These are phyloP conservation scores for Cladosporium sp. DNA, from an alignment of 2,329 filamentous ascomycete genomes.

Conservation along the genomic window DNA sequence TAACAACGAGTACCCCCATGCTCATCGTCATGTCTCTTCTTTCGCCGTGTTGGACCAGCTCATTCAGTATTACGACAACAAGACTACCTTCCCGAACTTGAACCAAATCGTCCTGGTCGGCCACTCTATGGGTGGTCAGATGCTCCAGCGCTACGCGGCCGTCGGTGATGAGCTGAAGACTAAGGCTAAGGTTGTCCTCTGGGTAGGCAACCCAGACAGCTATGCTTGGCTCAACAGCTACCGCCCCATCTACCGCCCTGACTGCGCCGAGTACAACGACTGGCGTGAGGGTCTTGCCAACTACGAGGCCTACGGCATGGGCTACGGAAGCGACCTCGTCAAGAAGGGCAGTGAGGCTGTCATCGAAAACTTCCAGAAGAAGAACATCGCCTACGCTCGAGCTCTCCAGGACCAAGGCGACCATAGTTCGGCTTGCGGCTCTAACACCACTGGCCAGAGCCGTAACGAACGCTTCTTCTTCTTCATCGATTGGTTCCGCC, in stretches of 20 bases:
- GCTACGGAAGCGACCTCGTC: slow-evolving; percentile 24
- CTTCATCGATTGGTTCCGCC: slow-evolving; percentile 29
- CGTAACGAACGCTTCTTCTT: slow-evolving; percentile 34
- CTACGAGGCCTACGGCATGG: slow-evolving; percentile 25
- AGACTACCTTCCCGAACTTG: slow-evolving; percentile 29
- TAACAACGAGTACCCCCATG: slow-evolving; percentile 30
- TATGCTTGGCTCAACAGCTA: slow-evolving; percentile 28
- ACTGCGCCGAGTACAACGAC: slow-evolving; percentile 30
- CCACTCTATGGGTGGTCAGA: slow-evolving; percentile 32
- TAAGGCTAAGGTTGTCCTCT: slow-evolving; percentile 25
- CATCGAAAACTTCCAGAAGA: slow-evolving; percentile 25
- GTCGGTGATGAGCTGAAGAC: slow-evolving; percentile 23
- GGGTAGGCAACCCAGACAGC: slow-evolving; percentile 33
- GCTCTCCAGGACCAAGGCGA: slow-evolving; percentile 30
- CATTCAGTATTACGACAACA: slow-evolving; percentile 29
- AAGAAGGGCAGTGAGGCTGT: slow-evolving; percentile 23
- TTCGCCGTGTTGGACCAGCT: slow-evolving; percentile 31
- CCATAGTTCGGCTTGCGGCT: slow-evolving; percentile 26
- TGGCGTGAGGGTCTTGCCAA: slow-evolving; percentile 29
- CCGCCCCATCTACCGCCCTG: slow-evolving; percentile 25
- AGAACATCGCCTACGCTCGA: slow-evolving; percentile 31
- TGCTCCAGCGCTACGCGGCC: slow-evolving; percentile 30
- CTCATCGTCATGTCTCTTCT: slow-evolving; percentile 20
- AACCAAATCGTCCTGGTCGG: slow-evolving; percentile 33
- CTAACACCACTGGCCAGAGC: slow-evolving; percentile 27